phyloP scores from a whole-genome alignment of 139 green algal genomes.

The Chlorella sp. region DNA sequence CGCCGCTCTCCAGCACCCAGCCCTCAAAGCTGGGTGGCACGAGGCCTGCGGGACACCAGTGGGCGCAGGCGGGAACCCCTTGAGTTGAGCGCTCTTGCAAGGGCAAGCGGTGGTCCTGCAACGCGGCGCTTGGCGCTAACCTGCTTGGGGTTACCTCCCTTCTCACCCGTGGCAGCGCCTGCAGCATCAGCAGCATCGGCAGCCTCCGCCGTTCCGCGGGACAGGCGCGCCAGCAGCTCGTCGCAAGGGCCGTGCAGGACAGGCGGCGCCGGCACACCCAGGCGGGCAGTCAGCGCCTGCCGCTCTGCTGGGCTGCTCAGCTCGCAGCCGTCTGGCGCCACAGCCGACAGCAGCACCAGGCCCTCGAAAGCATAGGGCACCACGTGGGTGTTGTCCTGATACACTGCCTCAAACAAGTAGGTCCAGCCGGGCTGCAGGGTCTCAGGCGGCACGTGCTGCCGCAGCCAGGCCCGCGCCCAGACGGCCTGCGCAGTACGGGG shows the following conservation, averaged over 20 bases:
- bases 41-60: too few relatives aligned
- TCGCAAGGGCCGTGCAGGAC: not conserved
- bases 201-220: not conserved
- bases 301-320: not conserved
- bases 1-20: not conserved
- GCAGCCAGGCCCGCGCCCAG: not conserved
- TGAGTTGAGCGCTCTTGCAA: too few relatives aligned
- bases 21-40: not conserved
- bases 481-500: not conserved
- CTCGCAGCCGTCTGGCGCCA: not conserved
- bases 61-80: too few relatives aligned
- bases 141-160: not conserved
- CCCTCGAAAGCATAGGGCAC: not conserved
- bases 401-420: slow-evolving; percentile 7
- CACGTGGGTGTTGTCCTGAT: not conserved
- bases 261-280: not conserved
- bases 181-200: not conserved
- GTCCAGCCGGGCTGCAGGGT: not conserved
- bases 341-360: not conserved
- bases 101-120: not conserved
- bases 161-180: too few relatives aligned
- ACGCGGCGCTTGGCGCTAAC: not conserved
- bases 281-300: not conserved
- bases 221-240: not conserved
- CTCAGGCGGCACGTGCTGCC: not conserved